Conservation (phyloP, 163 green algal genomes). For the Chlorella variabilis region DNA sequence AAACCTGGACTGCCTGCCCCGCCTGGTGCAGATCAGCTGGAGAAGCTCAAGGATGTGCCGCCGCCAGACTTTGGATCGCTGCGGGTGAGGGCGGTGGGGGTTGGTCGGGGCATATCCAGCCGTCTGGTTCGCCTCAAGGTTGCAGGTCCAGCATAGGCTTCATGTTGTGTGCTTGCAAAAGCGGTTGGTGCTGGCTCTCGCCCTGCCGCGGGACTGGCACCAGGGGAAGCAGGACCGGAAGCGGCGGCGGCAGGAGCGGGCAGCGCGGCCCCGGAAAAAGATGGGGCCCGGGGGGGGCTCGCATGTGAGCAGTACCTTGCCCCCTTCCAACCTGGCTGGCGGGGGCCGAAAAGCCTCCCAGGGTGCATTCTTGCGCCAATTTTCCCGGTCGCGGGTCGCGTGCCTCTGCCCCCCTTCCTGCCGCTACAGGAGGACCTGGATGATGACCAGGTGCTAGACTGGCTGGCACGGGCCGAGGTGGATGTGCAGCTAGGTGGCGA, state of each 20-base stretch:
- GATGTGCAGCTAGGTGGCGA: slow-evolving; percentile 28
- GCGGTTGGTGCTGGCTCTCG: neutral
- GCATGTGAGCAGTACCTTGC: neutral
- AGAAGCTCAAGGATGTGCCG: slow-evolving; percentile 40
- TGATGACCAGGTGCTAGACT: slow-evolving; percentile 45
- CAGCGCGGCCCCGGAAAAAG: slow-evolving; percentile 14
- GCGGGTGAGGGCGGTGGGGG: slow-evolving; percentile 29
- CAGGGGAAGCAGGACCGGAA: slow-evolving; percentile 23
- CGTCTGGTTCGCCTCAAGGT: neutral
- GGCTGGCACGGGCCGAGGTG: slow-evolving; percentile 44
- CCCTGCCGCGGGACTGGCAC: slow-evolving; percentile 17
- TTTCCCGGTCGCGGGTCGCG: no score
- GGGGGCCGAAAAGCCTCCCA: no score
- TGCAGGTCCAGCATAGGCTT: neutral
- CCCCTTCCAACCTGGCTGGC: neutral
- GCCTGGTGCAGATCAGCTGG: slow-evolving; percentile 48
- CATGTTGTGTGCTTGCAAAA: neutral
- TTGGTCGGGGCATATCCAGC: neutral
- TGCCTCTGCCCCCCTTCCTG: no score
- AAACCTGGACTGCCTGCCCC: neutral
- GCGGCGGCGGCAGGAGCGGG: slow-evolving; percentile 28
- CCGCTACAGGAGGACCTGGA: slow-evolving; percentile 30
- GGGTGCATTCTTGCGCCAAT: no score
- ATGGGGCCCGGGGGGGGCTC: slow-evolving; percentile 2
- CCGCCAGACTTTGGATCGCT: slow-evolving; percentile 57